phyloP scores from a whole-genome alignment of 257 asterid genomes.

The Solanum clarkiae region DNA sequence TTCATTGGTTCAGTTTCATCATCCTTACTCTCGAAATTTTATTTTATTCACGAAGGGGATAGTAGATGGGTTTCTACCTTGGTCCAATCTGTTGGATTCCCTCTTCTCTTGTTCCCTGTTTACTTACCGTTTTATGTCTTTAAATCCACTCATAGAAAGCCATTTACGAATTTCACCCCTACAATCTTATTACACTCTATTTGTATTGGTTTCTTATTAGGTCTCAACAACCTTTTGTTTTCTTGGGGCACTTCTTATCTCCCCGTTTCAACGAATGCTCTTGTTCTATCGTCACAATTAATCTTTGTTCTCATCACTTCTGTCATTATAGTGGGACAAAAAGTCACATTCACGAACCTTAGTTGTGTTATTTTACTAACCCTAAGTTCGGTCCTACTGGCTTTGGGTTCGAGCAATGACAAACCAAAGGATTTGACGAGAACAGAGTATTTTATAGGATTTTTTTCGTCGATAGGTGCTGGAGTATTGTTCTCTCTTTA shows the following conservation, averaged over 20 bases:
- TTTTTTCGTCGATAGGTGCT: conserved; percentile 39
- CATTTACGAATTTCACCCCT: conserved; percentile 28
- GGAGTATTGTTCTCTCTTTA: conserved; percentile 54
- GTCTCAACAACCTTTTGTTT: not conserved
- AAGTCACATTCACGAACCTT: conserved; percentile 7
- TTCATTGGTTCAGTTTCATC: too few relatives aligned
- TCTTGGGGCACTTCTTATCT: not conserved
- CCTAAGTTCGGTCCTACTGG: conserved; percentile 38
- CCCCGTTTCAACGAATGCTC: not conserved
- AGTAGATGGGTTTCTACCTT: too few relatives aligned
- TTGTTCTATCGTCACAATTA: not conserved
- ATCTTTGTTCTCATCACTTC: not conserved
- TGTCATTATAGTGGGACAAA: not conserved
- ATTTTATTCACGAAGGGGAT: too few relatives aligned
- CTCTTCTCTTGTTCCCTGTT: not conserved
- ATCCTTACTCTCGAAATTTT: too few relatives aligned
- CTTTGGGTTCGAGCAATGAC: conserved; percentile 34
- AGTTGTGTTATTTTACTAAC: conserved; percentile 60
- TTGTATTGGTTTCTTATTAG: not conserved
- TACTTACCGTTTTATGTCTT: conserved; percentile 24
- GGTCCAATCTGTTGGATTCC: too few relatives aligned
- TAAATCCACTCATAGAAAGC: conserved; percentile 21
- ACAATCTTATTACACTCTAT: not conserved
- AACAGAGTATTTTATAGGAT: conserved; percentile 34
- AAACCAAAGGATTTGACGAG: conserved; percentile 20